Base-by-base conservation (phyloP, 2,329 filamentous ascomycete genomes). In the Epichloe coenophiala region DNA sequence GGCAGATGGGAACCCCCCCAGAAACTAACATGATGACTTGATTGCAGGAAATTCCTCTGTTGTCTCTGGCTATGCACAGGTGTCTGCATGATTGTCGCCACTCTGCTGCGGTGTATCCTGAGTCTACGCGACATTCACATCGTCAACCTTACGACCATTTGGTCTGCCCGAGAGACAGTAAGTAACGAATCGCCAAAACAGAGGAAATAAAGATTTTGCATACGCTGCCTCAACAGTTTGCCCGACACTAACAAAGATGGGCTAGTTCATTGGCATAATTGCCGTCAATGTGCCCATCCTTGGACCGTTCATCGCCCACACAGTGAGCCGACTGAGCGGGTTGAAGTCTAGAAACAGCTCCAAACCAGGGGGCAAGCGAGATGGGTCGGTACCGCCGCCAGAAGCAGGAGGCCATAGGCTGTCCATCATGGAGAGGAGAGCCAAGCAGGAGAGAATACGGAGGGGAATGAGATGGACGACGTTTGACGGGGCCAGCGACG, bases 251-350 rank as follows among this genome's bases (percentile, higher is more conserved):
- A 31, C 27, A 31, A 31, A 31, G 27, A 31, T 31, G 8, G 12
- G n/a, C 15, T 46, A 69, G 64, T 71, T 72, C 41, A 64, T 71
- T 33, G 68, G 61, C n/a, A 68, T 71, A 46, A 63, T 72, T 37
- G 67, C 66, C 44, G 65, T 69, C 47, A 71, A 70, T 50, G 61
- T 65, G n/a, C 65, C 69, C 2, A 61, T 62, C 19, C 21, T 47
- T 17, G 46, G 46, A 21, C 46, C 46, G 11, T 15, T 15, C n/a
- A 6, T 33, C 9, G 6, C 33, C 19, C 49, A 40, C 17, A 33
- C 17, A 35, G 33, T 33, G 17, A 39, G 45, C 31, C 27, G 11
- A 15, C 52, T 69, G 68, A 35, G 67, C 68, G 2, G 57, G 69
- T 13, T 69, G 71, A 21, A 15, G 12, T 43, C 52, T 3, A 27